Evolutionary conservation across 169 alveolate genomes (phyloP), one percentile per base, ranked within the genome.

Genomic region (Prorocentrum cordatum): DNA sequence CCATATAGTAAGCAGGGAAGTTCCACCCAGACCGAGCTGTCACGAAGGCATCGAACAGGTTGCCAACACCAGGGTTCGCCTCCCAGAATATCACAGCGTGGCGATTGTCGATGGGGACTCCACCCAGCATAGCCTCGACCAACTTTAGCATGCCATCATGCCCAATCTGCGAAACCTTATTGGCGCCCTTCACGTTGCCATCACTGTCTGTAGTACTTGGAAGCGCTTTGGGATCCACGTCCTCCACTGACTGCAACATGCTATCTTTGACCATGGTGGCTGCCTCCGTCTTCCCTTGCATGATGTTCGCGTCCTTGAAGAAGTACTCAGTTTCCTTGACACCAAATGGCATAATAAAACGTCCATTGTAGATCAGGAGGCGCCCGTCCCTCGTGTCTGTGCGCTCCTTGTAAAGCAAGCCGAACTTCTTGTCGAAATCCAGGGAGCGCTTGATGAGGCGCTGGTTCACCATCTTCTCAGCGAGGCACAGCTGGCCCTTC

Each of bases 381-480:
- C 79, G 54, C 3, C 79, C 79, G 36, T 67, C 79, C 24, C 79
- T 50, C 3, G 58, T 9, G 12, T 67, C 79, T 12, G 79, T 58
- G 59, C 36, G n/a, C 6, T 3, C 33, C 1, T 36, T n/a, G 20
- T 9, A 29, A 24, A 6, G 14, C 2, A 59, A 0, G 24, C 18
- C n/a, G 22, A 61, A 61, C 2, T 5, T 27, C 2, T 1, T 6
- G 26, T 14, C 1, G 9, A 9, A 22, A 22, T n/a, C 36, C 36
- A 54, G 27, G 12, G 31, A 54, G 31, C 1, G 0, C n/a, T n/a
- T 54, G 24, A 14, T 6, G 31, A 54, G 18, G n/a, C 0, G 12
- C 24, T 2, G 27, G 27, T 54, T 54, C 50, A 45, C 14, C 35
- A 36, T 58, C 79, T 67, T 67, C 79, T 67, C 36, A 3, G 36